These are phyloP conservation scores for Zea mays DNA, from an alignment of 176 grass and related monocot species.

Conservation along the genomic window DNA sequence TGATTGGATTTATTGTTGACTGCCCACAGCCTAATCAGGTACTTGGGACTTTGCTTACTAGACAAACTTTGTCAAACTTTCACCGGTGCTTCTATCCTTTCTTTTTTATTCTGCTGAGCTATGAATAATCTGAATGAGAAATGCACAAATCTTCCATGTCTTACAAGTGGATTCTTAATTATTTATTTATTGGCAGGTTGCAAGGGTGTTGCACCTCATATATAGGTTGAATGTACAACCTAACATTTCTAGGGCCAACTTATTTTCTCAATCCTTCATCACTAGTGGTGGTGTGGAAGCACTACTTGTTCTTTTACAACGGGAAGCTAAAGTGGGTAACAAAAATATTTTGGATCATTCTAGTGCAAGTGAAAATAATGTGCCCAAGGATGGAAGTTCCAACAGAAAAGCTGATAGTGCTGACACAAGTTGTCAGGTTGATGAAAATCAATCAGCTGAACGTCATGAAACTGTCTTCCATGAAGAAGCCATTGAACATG, in stretches of 20 bases:
- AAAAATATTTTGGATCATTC: slow-evolving; percentile 58
- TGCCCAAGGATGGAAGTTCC: slow-evolving; percentile 27
- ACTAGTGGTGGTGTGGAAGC: slow-evolving; percentile 81
- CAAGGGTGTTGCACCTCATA: slow-evolving; percentile 91
- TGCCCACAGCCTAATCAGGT: slow-evolving; percentile 99
- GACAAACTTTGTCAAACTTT: slow-evolving; percentile 8
- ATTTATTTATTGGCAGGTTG: slow-evolving; percentile 73
- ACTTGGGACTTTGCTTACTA: slow-evolving; percentile 35
- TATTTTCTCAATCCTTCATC: slow-evolving; percentile 91
- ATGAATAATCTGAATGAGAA: slow-evolving; percentile 19
- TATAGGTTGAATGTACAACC: slow-evolving; percentile 95
- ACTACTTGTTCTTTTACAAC: slow-evolving; percentile 91
- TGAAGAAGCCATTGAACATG: slow-evolving; percentile 40
- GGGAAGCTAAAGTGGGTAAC: slow-evolving; percentile 80
- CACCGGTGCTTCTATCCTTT: background rate
- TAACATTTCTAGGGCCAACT: slow-evolving; percentile 76
- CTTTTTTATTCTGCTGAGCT: background rate
- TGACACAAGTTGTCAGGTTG: slow-evolving; percentile 39
- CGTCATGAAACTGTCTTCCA: slow-evolving; percentile 33
- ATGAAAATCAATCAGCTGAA: slow-evolving; percentile 53
- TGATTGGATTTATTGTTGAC: slow-evolving; percentile 94
- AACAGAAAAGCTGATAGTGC: slow-evolving; percentile 35
- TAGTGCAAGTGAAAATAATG: slow-evolving; percentile 45
- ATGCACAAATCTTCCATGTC: slow-evolving; percentile 7
- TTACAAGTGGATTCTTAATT: slow-evolving; percentile 28